Percentiles rank a stretch among this genome's conserved stretches.
Conservation (phyloP, 108 stramenopile species). For the Hondaea fermentalgiana region DNA sequence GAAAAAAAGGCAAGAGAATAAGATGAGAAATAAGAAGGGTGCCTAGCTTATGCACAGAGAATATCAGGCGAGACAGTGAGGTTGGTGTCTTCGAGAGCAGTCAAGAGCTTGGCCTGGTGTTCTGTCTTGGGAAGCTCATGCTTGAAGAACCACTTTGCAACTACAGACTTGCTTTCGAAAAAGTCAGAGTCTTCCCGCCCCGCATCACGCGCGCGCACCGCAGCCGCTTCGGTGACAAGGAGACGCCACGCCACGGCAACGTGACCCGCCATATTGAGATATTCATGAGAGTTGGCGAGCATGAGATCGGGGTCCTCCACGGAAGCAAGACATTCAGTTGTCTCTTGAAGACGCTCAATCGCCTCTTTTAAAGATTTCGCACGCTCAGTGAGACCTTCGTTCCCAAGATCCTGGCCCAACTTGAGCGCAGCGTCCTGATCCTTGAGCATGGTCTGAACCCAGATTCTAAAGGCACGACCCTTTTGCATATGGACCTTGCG, state of each 20-base stretch:
- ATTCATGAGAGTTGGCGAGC: slow-evolving; percentile 20
- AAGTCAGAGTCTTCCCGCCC: slow-evolving; percentile 1
- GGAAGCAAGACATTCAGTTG: background rate
- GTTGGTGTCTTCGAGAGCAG: background rate
- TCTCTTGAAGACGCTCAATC: background rate
- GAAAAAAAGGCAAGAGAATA: background rate
- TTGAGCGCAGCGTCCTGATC: background rate
- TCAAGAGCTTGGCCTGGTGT: background rate
- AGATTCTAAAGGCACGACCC: background rate
- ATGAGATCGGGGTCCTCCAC: background rate
- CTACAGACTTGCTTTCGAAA: slow-evolving; percentile 12
- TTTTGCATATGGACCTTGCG: slow-evolving; percentile 22
- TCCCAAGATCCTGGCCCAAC: background rate
- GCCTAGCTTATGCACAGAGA: background rate
- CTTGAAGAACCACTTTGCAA: slow-evolving; percentile 19
- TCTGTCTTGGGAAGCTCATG: slow-evolving; percentile 26
- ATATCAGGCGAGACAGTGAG: background rate
- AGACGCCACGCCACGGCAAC: slow-evolving; percentile 8
- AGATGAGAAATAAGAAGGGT: background rate
- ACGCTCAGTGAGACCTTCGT: background rate
- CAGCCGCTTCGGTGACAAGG: background rate
- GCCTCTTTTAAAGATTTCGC: background rate
- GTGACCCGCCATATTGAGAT: slow-evolving; percentile 24
- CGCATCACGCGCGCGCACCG: background rate
- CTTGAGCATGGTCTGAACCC: background rate